Base-by-base conservation (phyloP, 2,329 filamentous ascomycete genomes). In the Sporothrix euskadiensis region DNA sequence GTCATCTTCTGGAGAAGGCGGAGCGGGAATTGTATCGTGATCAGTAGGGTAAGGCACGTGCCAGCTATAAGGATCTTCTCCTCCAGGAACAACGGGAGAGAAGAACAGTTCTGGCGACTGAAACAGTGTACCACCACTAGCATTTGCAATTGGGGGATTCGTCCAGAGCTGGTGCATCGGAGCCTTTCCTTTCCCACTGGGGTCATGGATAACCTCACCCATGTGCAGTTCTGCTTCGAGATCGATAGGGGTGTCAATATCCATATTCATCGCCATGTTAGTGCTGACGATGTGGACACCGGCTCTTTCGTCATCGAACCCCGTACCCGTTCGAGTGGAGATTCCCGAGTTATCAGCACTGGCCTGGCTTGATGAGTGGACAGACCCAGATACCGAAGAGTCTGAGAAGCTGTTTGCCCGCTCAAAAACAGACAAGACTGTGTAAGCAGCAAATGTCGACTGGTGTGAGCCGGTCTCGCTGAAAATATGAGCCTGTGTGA, bases 341-440 rank as follows among this genome's bases (percentile, higher is more conserved):
- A 14, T n/a, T 3, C 56, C 47, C 4, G 70, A 69, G 49, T 56
- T 57, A 16, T 49, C 26, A 22, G 41, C 57, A 70, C 80, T 83
- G 68, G 73, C 79, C 41, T 80, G 79, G 73, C 80, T 82, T 5
- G 80, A 78, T 1, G 83, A 81, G 0, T 82, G 83, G n/a, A 81
- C 81, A 0, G 71, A 30, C 8, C 30, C 63, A 8, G 84, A 83
- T 30, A 84, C 83, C 5, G 84, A 84, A 4, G 81, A 82, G 73
- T 86, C 85, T 0, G 86, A 87, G 8, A 83, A 78, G 73, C 83
- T 86, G 74, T 83, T 86, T 3, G 83, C 82, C 26, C 84, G 81
- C 74, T 88, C 86, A 73, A 88, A 88, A 0, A 88, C 84, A 0
- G 85, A 87, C 0, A 80, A 77, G 41, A 83, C 80, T 41, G 79